Percentiles rank a stretch among this genome's conserved stretches.
phyloP scores from a whole-genome alignment of 2,329 filamentous ascomycete genomes.

The Fusarium bulbicola region DNA sequence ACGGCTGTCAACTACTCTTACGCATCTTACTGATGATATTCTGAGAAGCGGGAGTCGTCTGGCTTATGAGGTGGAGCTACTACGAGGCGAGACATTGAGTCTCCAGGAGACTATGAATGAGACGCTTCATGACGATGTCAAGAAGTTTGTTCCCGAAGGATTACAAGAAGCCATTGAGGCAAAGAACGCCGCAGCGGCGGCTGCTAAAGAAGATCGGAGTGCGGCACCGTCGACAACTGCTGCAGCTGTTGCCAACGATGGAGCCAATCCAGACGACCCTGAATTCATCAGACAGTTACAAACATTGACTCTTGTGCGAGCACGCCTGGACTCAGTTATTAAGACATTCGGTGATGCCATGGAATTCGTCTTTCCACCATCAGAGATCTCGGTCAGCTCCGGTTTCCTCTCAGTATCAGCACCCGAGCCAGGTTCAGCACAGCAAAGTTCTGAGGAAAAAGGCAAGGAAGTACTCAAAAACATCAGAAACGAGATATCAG shows the following conservation, averaged over 20 bases:
- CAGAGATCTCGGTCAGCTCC: conserved; percentile 82
- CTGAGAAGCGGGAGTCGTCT: conserved; percentile 86
- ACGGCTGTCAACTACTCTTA: conserved; percentile 81
- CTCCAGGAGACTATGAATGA: conserved; percentile 82
- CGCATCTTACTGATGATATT: conserved; percentile 93
- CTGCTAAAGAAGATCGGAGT: conserved; percentile 30
- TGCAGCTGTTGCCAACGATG: not conserved
- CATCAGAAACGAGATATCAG: conserved; percentile 75
- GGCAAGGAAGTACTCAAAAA: conserved; percentile 81
- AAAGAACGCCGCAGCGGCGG: conserved; percentile 26
- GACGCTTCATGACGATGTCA: conserved; percentile 75
- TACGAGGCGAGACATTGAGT: conserved; percentile 87
- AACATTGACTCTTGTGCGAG: conserved; percentile 82
- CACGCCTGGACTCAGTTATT: conserved; percentile 88
- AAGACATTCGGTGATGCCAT: conserved; percentile 94
- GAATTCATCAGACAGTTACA: conserved; percentile 80
- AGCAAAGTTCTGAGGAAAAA: conserved; percentile 82
- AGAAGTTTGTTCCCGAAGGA: conserved; percentile 72
- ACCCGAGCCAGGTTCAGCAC: conserved; percentile 72
- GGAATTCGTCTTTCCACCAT: conserved; percentile 92
- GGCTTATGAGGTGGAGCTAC: conserved; percentile 92
- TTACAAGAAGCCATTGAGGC: conserved; percentile 47
- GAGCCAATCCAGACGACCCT: conserved; percentile 58
- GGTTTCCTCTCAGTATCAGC: conserved; percentile 91
- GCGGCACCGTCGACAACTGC: conserved; percentile 38